Conservation (phyloP, 2,329 filamentous ascomycete genomes). For the Grosmannia clavigera region DNA sequence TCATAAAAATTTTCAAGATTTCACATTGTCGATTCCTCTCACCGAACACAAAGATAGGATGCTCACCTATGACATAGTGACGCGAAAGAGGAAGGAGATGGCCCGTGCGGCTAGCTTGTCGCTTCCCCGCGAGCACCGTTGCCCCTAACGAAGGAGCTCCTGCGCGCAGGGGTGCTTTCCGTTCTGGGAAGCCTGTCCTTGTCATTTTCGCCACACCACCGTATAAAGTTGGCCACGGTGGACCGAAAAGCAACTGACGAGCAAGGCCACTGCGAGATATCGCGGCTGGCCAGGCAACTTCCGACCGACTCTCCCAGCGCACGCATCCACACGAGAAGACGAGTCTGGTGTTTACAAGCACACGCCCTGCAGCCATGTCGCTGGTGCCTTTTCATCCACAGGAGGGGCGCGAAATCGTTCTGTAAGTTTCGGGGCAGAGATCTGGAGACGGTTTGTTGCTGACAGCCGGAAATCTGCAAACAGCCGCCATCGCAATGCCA, state of each 20-base stretch:
- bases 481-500: constrained; percentile 83
- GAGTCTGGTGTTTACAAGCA: background rate
- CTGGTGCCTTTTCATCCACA: constrained; percentile 64
- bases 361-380: constrained; percentile 34
- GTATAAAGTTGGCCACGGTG: background rate
- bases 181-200: background rate
- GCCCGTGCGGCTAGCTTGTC: background rate
- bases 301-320: background rate
- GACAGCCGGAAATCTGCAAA: background rate
- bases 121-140: background rate
- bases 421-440: constrained; percentile 40
- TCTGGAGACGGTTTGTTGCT: background rate
- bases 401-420: constrained; percentile 65
- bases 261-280: background rate
- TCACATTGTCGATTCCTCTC: background rate
- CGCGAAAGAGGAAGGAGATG: background rate
- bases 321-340: background rate
- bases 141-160: background rate
- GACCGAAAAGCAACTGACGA: background rate
- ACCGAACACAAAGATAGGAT: background rate
- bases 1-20: background rate
- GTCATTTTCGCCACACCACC: background rate
- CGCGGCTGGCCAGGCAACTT: background rate
- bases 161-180: background rate
- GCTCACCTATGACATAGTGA: background rate